Percentiles rank a stretch among this genome's conserved stretches.
Evolutionary conservation across 2,329 filamentous ascomycete genomes (phyloP).

Genomic region (Paracamarosporium sp.): DNA sequence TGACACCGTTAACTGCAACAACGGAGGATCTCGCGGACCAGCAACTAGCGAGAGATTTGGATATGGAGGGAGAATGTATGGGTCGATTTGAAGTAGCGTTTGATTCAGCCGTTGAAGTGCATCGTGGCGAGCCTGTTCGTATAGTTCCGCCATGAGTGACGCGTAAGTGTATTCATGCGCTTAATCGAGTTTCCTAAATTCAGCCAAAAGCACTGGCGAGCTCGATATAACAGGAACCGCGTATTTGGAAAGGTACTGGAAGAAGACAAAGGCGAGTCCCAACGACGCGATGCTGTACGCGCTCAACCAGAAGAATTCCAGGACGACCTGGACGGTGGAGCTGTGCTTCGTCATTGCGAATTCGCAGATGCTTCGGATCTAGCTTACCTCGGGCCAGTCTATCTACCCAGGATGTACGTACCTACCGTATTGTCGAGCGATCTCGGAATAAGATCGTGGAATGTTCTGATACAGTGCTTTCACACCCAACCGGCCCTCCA

Average conservation of each 20-base stretch:
- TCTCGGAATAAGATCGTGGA: slow-evolving; percentile 1
- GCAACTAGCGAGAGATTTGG: slow-evolving; percentile 66
- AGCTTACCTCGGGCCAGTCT: slow-evolving; percentile 17
- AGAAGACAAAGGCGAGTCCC: slow-evolving; percentile 16
- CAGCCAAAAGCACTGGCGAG: not conserved
- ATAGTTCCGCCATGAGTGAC: slow-evolving; percentile 30
- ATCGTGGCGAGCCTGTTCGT: slow-evolving; percentile 34
- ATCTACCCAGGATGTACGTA: not conserved
- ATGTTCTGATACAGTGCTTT: not conserved
- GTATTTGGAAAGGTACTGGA: slow-evolving; percentile 19
- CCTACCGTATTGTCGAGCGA: not conserved
- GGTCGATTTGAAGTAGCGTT: slow-evolving; percentile 47
- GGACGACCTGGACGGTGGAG: slow-evolving; percentile 7
- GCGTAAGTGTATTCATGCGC: not conserved
- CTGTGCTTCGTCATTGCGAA: slow-evolving; percentile 14
- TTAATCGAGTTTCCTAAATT: not conserved
- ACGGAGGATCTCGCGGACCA: slow-evolving; percentile 71
- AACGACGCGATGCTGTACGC: slow-evolving; percentile 28
- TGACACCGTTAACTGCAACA: slow-evolving; percentile 74
- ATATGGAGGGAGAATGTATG: slow-evolving; percentile 45
- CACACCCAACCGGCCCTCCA: not conserved
- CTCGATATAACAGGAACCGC: slow-evolving; percentile 17
- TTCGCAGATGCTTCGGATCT: slow-evolving; percentile 47
- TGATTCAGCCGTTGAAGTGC: slow-evolving; percentile 44
- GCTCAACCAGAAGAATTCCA: slow-evolving; percentile 25